Percentiles rank a stretch among this genome's conserved stretches.
phyloP scores from a whole-genome alignment of 2,329 filamentous ascomycete species.

The Reticulascus tulasneorum region DNA sequence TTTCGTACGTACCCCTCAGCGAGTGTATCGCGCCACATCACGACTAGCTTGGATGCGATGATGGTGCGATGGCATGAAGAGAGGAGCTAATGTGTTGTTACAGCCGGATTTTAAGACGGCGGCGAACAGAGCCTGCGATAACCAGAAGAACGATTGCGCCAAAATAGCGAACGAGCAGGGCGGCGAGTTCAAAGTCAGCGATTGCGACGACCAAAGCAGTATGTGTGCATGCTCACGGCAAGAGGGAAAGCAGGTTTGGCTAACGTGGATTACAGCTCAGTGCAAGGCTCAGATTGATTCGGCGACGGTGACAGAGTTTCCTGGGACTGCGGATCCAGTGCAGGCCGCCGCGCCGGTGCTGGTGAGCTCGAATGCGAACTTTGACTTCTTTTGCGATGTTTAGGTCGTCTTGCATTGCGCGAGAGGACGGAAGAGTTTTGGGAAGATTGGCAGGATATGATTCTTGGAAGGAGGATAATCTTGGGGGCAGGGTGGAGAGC shows the following conservation, averaged over 20 bases:
- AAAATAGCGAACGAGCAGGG: constrained; percentile 33
- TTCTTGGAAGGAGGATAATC: too few relatives aligned
- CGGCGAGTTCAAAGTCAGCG: constrained; percentile 30
- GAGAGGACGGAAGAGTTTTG: too few relatives aligned
- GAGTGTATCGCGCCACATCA: too few relatives aligned
- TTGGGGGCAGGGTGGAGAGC: too few relatives aligned
- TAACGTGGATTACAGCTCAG: constrained; percentile 22
- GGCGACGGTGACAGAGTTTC: constrained; percentile 18
- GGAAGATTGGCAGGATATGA: too few relatives aligned
- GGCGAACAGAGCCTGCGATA: constrained; percentile 40
- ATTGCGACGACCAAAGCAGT: constrained; percentile 45
- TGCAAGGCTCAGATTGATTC: constrained; percentile 32
- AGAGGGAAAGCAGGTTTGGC: not conserved
- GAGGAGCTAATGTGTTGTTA: not conserved
- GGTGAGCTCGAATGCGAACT: constrained; percentile 36
- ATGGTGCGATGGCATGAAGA: not conserved
- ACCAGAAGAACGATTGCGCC: constrained; percentile 46
- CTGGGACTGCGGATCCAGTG: constrained; percentile 14
- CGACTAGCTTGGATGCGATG: not conserved
- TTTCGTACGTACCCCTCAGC: constrained; percentile 33
- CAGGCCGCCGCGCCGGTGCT: constrained; percentile 24
- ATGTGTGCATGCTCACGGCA: constrained; percentile 17
- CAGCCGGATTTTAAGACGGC: constrained; percentile 40
- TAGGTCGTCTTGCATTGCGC: too few relatives aligned
- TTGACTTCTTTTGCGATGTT: constrained; percentile 43